A percentile compares a stretch with the other conserved stretches of the same genome.
Evolutionary conservation across 192 early-diverging fungal genomes (phyloP).

Genomic region (Nowakowskiella sp.): DNA sequence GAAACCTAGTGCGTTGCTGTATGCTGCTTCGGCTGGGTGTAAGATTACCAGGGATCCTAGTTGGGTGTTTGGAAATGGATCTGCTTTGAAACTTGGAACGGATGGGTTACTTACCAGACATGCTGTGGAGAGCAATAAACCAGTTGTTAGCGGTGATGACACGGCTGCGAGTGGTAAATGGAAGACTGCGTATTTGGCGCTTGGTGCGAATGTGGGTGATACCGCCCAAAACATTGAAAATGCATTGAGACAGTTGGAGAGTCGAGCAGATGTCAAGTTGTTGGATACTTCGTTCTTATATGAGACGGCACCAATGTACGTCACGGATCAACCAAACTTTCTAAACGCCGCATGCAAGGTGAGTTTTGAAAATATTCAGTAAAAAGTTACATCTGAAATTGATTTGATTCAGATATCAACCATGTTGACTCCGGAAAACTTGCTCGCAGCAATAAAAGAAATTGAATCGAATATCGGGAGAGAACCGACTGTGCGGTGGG

Average conservation of each 20-base stretch:
- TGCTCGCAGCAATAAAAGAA: conserved; percentile 71
- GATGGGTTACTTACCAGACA: not conserved
- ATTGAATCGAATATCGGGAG: conserved; percentile 82
- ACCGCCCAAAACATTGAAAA: conserved; percentile 61
- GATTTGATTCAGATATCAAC: conserved; percentile 55
- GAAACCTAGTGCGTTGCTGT: conserved; percentile 89
- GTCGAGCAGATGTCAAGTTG: conserved; percentile 34
- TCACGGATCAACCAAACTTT: conserved; percentile 82
- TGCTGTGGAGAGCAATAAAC: conserved; percentile 5
- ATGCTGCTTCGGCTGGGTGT: conserved; percentile 81
- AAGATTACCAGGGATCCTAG: conserved; percentile 72
- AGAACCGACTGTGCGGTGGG: conserved; percentile 57
- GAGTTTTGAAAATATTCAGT: conserved; percentile 11
- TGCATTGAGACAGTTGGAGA: conserved; percentile 54
- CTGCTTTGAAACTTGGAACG: not conserved
- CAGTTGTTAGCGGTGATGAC: conserved; percentile 15
- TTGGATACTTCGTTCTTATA: conserved; percentile 94
- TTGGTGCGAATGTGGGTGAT: conserved; percentile 90
- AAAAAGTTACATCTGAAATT: conserved; percentile 2
- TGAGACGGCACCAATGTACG: conserved; percentile 95
- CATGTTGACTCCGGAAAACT: conserved; percentile 55
- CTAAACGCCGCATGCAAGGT: conserved; percentile 84
- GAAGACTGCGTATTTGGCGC: conserved; percentile 68
- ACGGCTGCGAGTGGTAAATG: not conserved
- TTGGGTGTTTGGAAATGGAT: not conserved